phyloP scores from a whole-genome alignment of 1,284 basidiomycete genomes.

The Leccinum fuscescens region DNA sequence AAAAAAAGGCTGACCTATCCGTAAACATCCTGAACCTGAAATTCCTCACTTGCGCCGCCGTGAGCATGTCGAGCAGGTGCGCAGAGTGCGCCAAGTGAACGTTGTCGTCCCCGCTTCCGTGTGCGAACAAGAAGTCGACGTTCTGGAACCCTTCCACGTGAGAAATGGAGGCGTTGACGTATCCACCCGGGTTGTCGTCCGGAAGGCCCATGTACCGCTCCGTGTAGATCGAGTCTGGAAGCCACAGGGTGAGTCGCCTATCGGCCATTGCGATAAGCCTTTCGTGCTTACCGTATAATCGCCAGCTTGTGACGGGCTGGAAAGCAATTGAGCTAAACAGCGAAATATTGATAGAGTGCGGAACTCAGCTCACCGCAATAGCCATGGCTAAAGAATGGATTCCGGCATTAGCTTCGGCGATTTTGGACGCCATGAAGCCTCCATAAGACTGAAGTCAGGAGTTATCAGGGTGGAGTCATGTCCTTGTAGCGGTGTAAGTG shows the following conservation, averaged over 20 bases:
- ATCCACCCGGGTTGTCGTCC: conserved; percentile 74
- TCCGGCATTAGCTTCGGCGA: conserved; percentile 82
- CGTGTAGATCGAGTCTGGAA: conserved; percentile 84
- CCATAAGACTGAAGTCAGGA: conserved; percentile 72
- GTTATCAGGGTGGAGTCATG: conserved; percentile 5
- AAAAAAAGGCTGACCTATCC: conserved; percentile 61
- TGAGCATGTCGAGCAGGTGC: conserved; percentile 90
- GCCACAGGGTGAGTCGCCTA: conserved; percentile 5
- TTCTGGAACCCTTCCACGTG: conserved; percentile 82
- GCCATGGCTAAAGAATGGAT: conserved; percentile 88
- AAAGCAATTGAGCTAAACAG: background rate
- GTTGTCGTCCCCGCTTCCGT: conserved; percentile 94
- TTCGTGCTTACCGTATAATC: conserved; percentile 65
- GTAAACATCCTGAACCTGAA: conserved; percentile 96
- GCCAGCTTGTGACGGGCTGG: conserved; percentile 85
- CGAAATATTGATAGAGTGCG: background rate
- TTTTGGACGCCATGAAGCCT: conserved; percentile 90
- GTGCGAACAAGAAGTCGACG: conserved; percentile 81
- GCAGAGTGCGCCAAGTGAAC: conserved; percentile 92
- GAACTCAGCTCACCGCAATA: conserved; percentile 65
- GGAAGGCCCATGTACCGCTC: conserved; percentile 97
- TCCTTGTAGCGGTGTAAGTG: background rate
- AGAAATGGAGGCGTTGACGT: conserved; percentile 80
- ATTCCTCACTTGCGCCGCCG: conserved; percentile 67
- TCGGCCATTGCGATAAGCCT: conserved; percentile 9